Conservation (phyloP, 1,284 basidiomycete species). For the Trichosporon sp. region DNA sequence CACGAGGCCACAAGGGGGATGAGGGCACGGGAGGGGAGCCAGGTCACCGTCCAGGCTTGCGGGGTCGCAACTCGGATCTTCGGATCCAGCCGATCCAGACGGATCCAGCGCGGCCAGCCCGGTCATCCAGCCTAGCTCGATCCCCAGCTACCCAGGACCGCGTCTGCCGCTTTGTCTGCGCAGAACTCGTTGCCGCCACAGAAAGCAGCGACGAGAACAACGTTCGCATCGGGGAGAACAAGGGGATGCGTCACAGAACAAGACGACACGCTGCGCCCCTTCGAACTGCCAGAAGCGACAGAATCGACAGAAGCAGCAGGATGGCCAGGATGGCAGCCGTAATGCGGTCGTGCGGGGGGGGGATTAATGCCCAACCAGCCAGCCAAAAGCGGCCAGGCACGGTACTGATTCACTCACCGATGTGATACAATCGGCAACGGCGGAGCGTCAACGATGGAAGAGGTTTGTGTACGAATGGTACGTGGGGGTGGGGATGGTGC, state of each 20-base stretch:
- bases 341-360: not conserved
- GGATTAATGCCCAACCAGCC: not conserved
- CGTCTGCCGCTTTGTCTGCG: not conserved
- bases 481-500: conserved; percentile 8
- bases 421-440: conserved; percentile 11
- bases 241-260: no score
- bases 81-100: conserved; percentile 10
- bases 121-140: not conserved
- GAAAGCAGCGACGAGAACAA: no score
- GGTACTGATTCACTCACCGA: not conserved
- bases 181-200: not conserved
- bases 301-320: not conserved
- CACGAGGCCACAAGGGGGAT: not conserved
- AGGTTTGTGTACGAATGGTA: not conserved
- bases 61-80: not conserved
- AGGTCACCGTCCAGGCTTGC: conserved; percentile 3
- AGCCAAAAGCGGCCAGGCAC: conserved; percentile 3
- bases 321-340: not conserved
- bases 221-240: no score
- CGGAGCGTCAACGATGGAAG: not conserved
- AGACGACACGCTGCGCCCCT: no score
- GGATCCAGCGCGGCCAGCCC: conserved; percentile 1
- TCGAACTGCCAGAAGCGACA: not conserved
- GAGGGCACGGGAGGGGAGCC: not conserved
- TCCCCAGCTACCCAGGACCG: not conserved